phyloP scores from a whole-genome alignment of 1,139 yeast genomes.

The Eremothecium sinecaudum region DNA sequence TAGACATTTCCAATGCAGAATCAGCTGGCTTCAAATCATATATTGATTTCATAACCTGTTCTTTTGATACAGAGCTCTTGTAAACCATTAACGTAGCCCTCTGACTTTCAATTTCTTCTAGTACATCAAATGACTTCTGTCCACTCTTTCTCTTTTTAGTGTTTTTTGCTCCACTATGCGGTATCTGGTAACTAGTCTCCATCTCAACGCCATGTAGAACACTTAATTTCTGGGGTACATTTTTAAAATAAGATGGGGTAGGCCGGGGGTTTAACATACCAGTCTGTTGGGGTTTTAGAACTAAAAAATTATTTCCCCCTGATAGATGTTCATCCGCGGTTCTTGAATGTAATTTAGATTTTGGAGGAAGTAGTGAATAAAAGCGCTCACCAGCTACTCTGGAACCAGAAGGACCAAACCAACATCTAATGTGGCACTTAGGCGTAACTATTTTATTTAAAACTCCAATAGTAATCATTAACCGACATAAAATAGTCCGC shows the following conservation, averaged over 20 bases:
- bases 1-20: conserved; percentile 18
- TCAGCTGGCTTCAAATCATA: conserved; percentile 26
- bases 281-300: conserved; percentile 23
- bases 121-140: conserved; percentile 9
- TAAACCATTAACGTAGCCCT: conserved; percentile 19
- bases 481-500: too few species aligned
- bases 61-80: conserved; percentile 22
- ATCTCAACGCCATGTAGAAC: conserved; percentile 26
- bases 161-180: not conserved
- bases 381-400: too few species aligned
- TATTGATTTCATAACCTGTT: conserved; percentile 27
- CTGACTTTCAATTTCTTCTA: conserved; percentile 19
- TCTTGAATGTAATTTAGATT: too few species aligned
- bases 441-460: too few species aligned
- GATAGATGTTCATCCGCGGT: too few species aligned
- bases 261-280: conserved; percentile 16
- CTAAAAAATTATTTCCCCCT: conserved; percentile 18
- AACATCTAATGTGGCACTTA: too few species aligned
- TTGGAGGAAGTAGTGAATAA: too few species aligned
- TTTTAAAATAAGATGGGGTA: conserved; percentile 11
- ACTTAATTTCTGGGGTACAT: conserved; percentile 10
- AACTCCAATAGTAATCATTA: too few species aligned
- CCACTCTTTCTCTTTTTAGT: conserved; percentile 1
- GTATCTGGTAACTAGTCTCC: conserved; percentile 7
- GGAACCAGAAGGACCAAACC: too few species aligned